These are phyloP conservation scores for Metschnikowia aberdeeniae DNA, from an alignment of 805 yeast genomes.

Conservation along the genomic window DNA sequence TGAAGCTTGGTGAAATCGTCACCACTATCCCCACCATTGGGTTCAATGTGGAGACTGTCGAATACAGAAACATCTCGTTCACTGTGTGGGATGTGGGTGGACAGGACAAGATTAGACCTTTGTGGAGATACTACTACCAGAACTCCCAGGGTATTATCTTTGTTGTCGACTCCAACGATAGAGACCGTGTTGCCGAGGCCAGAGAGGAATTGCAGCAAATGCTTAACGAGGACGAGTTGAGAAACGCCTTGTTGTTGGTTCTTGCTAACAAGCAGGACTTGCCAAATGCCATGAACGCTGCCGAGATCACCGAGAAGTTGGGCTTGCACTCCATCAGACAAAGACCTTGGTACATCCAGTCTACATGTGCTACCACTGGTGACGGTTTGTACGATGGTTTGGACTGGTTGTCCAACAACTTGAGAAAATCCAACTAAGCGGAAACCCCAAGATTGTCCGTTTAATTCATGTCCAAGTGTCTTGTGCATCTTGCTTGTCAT, in stretches of 20 bases:
- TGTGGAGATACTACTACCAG: conserved; percentile 99
- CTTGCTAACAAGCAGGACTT: conserved; percentile 98
- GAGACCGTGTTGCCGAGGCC: conserved; percentile 96
- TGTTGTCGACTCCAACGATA: conserved; percentile 96
- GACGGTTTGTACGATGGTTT: conserved; percentile 59
- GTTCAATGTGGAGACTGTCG: conserved; percentile 95
- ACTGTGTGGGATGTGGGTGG: conserved; percentile 99
- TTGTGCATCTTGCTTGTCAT: conserved; percentile 4
- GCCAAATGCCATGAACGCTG: conserved; percentile 98
- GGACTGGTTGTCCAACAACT: conserved; percentile 25
- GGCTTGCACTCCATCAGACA: conserved; percentile 96
- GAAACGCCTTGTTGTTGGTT: conserved; percentile 91
- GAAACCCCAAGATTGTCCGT: background rate
- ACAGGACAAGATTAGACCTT: conserved; percentile 97
- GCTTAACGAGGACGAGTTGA: conserved; percentile 97
- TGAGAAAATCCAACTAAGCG: conserved; percentile 19
- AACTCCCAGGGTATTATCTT: conserved; percentile 98
- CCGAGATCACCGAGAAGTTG: conserved; percentile 94
- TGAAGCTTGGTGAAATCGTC: conserved; percentile 92
- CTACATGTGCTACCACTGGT: conserved; percentile 99
- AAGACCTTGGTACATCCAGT: conserved; percentile 99
- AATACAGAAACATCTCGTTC: conserved; percentile 93
- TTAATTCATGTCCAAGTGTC: conserved; percentile 3
- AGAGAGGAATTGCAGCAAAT: conserved; percentile 97
- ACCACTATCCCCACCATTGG: conserved; percentile 97